Conservation (phyloP, 352 stramenopile genomes). For the Pythium apleroticum region DNA sequence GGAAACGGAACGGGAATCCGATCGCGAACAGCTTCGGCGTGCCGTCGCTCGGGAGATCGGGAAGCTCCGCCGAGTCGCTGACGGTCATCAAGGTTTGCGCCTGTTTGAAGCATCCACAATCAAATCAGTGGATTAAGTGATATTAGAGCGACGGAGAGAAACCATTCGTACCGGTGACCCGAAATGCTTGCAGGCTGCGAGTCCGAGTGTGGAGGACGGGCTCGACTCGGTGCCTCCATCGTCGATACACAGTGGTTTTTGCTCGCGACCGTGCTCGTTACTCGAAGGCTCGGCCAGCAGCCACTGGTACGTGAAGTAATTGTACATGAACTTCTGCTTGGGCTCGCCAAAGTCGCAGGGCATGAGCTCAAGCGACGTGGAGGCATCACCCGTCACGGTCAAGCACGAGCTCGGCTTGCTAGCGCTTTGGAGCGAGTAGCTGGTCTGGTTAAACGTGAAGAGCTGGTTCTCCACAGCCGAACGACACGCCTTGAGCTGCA, state of each 20-base stretch:
- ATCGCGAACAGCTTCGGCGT: slow-evolving; percentile 6
- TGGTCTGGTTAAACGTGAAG: slow-evolving; percentile 9
- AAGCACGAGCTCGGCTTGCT: background rate
- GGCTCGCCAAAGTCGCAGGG: background rate
- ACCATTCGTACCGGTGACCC: slow-evolving; percentile 1
- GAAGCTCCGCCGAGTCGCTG: background rate
- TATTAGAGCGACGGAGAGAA: no score
- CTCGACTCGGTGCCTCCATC: background rate
- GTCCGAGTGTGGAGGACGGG: background rate
- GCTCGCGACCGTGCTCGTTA: background rate
- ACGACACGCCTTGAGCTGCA: background rate
- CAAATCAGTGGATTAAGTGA: no score
- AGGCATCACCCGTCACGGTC: background rate
- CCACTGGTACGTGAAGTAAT: slow-evolving; percentile 16
- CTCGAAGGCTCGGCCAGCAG: background rate
- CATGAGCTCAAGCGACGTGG: background rate
- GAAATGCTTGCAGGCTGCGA: background rate
- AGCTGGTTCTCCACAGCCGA: slow-evolving; percentile 1
- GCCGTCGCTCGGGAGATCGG: background rate
- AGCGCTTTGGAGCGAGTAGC: slow-evolving; percentile 7
- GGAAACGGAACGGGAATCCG: slow-evolving; percentile 9
- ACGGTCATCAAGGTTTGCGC: slow-evolving; percentile 5
- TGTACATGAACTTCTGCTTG: slow-evolving; percentile 12
- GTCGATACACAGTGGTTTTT: slow-evolving; percentile 1
- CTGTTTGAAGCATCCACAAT: no score